Base-by-base conservation (phyloP, 2,329 filamentous ascomycete genomes). In the Botrytis sinoallii region DNA sequence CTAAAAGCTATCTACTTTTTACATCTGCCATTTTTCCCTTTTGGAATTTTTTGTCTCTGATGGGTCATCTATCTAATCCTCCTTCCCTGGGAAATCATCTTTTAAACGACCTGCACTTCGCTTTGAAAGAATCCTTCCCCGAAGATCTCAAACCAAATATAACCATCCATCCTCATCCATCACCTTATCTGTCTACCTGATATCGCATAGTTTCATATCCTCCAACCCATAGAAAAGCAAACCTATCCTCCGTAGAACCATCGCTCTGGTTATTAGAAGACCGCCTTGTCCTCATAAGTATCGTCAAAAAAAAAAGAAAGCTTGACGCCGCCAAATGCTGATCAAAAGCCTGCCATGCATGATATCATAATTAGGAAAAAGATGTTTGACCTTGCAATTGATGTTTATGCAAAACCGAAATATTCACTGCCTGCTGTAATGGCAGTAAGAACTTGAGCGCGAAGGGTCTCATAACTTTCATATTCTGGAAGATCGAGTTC, bases 401-500 rank as follows among this genome's bases (percentile, higher is more conserved):
- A 14, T 38, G 35, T 74, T 86, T 92, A 98, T 79, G 96, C 95
- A 84, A 99, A 98, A 75, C 96, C 96, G 83, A 99, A 99, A 83
- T 92, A 98, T 83, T 98, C 95, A 85, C 94, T 96, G 78, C 96
- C 96, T 77, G 95, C 92, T n/a, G 96, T 99, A 83, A 99, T 98
- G 76, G 96, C 96, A 78, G 95, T 98, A 83, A 97, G 91, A 75
- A 99, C 85, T 81, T 96, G 94, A 79, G 93, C 90, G 76, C 96
- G 91, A 75, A 99, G 89, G 78, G 89, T 87, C 80, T 99, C 96
- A 83, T 99, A 99, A 82, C 90, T 97, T 81, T 98, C 96, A 82
- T 99, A 99, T 85, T 99, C 96, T 60, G 96, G 96, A 78, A 99
- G 89, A 85, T 99, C 96, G 82, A 99, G 93, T 86, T 99, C 94